Evolutionary conservation across 2,329 filamentous ascomycete species (phyloP), one percentile per base, ranked within the genome.

Genomic region (Venturia effusa): DNA sequence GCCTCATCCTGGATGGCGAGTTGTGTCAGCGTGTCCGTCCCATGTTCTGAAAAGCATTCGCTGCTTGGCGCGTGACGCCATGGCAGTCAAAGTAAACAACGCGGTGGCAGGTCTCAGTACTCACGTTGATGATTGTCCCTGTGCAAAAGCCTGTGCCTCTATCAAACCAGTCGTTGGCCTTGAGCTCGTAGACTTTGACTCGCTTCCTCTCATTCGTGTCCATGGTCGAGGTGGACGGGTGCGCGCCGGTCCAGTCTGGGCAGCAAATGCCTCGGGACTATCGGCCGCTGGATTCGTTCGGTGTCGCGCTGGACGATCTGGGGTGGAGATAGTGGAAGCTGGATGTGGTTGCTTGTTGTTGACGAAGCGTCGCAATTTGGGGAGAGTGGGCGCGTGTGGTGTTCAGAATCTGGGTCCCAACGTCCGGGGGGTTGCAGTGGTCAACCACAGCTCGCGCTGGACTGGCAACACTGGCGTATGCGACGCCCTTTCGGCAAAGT

Each of bases 71-170:
- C 64, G 39, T 41, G 59, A 61, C 62, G 62, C 57, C 45, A 60
- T 60, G 24, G 19, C 41, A 32, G 15, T 48, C 41, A 24, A 60
- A 40, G 34, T 27, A 60, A 57, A 57, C 51, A 57, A 57, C 27
- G 51, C 51, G 51, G 51, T 34, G 30, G 22, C 27, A 24, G 24
- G 30, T 11, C 4, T 17, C 30, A 8, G 61, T 64, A 75, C 88
- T 75, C 84, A 94, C 89, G 75, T 86, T 83, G 67, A 87, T 78
- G 68, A 89, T 84, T 68, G 86, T 83, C 59, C 92, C 92, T 66
- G 86, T 90, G 76, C 94, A 97, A 76, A 97, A 97, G 67, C 94
- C 94, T 59, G 94, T 99, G 68, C 94, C 94, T 72, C 93, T 84
- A 78, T 99, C 94, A 75, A 93, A 97, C 94, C 94, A 63, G 48